phyloP scores from a whole-genome alignment of 2,329 filamentous ascomycete genomes.

The Aspergillus terreus region DNA sequence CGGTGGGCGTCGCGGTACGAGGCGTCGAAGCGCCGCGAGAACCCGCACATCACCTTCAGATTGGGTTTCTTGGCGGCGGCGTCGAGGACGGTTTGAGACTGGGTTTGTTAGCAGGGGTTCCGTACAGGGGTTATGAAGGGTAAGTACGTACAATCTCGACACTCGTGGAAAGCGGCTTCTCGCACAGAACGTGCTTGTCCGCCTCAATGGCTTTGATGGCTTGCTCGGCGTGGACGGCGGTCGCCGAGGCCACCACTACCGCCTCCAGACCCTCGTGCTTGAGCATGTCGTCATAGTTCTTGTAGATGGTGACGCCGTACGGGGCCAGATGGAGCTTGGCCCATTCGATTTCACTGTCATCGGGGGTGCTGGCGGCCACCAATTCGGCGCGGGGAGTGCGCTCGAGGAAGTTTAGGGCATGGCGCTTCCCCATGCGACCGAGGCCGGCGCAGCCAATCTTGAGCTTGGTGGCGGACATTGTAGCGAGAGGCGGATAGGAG shows the following conservation, averaged over 20 bases:
- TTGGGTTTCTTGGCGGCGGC: constrained; percentile 54
- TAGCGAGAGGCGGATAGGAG: neutral
- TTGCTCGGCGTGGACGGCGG: constrained; percentile 55
- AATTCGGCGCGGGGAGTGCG: constrained; percentile 48
- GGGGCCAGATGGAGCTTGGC: constrained; percentile 49
- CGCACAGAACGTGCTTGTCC: constrained; percentile 55
- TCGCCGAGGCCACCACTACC: constrained; percentile 54
- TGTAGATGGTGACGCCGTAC: constrained; percentile 52
- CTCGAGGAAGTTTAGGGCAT: constrained; percentile 48
- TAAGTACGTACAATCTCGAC: constrained; percentile 51
- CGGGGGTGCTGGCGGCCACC: constrained; percentile 48
- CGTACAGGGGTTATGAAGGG: neutral
- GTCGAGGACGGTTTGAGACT: constrained; percentile 60
- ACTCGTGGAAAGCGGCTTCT: constrained; percentile 53
- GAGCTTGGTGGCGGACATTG: constrained; percentile 31
- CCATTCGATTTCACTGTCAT: constrained; percentile 47
- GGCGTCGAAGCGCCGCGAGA: constrained; percentile 63
- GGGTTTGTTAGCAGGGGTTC: neutral
- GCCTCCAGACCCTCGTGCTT: constrained; percentile 53
- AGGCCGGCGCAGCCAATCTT: constrained; percentile 48
- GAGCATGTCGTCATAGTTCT: constrained; percentile 56
- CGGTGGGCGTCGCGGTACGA: constrained; percentile 60
- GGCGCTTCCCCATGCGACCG: constrained; percentile 50
- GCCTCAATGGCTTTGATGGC: constrained; percentile 55
- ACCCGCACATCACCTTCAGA: constrained; percentile 64